Percentiles rank a stretch among this genome's conserved stretches.
Evolutionary conservation across 805 yeast species (phyloP).

Genomic region (Lachancea mirantina): DNA sequence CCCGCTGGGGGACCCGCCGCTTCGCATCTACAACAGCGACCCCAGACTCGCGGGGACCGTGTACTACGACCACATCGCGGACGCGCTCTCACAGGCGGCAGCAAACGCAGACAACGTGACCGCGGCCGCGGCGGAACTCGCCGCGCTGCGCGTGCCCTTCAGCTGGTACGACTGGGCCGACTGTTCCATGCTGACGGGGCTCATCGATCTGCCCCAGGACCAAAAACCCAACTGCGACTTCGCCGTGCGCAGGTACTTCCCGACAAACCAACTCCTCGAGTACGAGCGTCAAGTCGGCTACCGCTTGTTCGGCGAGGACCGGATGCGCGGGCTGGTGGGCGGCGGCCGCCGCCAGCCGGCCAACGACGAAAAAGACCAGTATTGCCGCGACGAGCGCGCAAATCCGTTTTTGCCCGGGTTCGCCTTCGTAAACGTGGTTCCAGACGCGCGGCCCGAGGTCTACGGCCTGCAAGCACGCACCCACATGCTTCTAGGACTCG

Average conservation of each 20-base stretch:
- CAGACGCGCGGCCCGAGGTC: constrained; percentile 10
- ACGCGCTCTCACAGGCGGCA: background rate
- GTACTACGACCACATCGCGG: constrained; percentile 8
- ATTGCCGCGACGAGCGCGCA: constrained; percentile 3
- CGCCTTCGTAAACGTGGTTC: constrained; percentile 6
- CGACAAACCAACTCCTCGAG: constrained; percentile 12
- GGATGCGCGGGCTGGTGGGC: constrained; percentile 15
- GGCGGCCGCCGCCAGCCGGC: constrained; percentile 12
- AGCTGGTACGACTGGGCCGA: constrained; percentile 57
- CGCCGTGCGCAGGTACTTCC: constrained; percentile 21
- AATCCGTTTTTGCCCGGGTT: constrained; percentile 9
- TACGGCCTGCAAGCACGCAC: constrained; percentile 9
- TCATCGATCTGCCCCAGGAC: constrained; percentile 34
- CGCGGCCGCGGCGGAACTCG: background rate
- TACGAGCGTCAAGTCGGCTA: constrained; percentile 19
- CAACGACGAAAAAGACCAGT: background rate
- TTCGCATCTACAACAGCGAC: constrained; percentile 10
- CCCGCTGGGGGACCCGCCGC: constrained; percentile 1
- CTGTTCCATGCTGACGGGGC: constrained; percentile 26
- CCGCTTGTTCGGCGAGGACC: constrained; percentile 19
- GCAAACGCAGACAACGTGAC: background rate
- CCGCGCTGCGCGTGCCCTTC: constrained; percentile 34
- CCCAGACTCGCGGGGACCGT: constrained; percentile 9
- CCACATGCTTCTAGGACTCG: constrained; percentile 1
- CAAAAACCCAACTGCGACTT: constrained; percentile 18